These are phyloP conservation scores for Oryza australiensis DNA, from an alignment of 176 grass and related monocot genomes.

Conservation along the genomic window DNA sequence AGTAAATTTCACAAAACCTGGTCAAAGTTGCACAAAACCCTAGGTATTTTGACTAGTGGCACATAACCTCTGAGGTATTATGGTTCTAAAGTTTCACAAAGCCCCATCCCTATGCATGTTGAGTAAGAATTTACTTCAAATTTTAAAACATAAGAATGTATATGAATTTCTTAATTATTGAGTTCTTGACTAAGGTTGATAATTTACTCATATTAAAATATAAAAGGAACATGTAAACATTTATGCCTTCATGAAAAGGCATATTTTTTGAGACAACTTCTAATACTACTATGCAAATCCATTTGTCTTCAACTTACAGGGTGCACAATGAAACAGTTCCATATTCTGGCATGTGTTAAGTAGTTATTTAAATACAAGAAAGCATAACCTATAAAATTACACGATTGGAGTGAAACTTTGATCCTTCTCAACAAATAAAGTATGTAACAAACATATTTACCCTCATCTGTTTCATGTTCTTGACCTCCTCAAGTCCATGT, in stretches of 20 bases:
- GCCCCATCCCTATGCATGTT: too few relatives aligned
- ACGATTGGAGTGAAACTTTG: neutral
- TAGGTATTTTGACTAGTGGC: too few relatives aligned
- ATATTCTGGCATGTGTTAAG: neutral
- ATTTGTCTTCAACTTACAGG: neutral
- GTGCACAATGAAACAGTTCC: neutral
- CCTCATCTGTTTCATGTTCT: slow-evolving; percentile 83
- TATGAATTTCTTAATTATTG: too few relatives aligned
- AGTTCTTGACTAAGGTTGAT: too few relatives aligned
- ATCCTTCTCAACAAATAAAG: slow-evolving; percentile 9
- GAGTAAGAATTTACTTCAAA: too few relatives aligned
- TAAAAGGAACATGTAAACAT: neutral
- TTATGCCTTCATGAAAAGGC: neutral
- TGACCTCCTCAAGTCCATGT: slow-evolving; percentile 69
- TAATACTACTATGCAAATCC: neutral
- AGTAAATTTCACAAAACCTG: too few relatives aligned
- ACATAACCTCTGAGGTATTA: too few relatives aligned
- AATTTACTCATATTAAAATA: too few relatives aligned
- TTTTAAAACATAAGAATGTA: too few relatives aligned
- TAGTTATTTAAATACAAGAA: slow-evolving; percentile 12
- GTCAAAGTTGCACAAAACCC: too few relatives aligned
- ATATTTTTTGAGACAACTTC: neutral
- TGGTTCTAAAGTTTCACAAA: too few relatives aligned
- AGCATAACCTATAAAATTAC: neutral
- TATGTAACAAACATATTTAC: slow-evolving; percentile 44